Evolutionary conservation across 2,329 filamentous ascomycete species (phyloP), one percentile per base, ranked within the genome.

Genomic region (Exophiala sp.): DNA sequence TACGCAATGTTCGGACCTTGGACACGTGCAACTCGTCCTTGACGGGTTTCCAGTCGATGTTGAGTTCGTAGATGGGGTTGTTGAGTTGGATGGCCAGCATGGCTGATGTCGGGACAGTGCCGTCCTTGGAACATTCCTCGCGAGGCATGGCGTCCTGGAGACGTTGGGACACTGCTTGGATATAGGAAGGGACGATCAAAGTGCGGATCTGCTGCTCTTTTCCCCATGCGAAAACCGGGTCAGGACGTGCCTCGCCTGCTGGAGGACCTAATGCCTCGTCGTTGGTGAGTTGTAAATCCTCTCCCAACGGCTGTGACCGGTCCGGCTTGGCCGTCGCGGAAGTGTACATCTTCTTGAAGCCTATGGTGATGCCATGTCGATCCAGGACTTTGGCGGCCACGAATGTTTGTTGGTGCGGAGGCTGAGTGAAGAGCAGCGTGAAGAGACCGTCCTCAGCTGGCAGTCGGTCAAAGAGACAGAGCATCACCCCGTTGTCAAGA

Each of bases 371-470:
- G 3, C 8, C 10, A 23, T 18, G 5, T 21, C 3, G 19, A 7
- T 16, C 40, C 23, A 18, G 16, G 19, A 24, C 27, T 24, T 18
- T 21, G 10, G 10, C 19, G 23, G 40, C 7, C 3, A 43, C 10
- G 24, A 44, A 44, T 18, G 22, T 8, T 19, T 44, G 42, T 22
- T 44, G 42, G 24, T 44, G 42, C 19, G 42, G 42, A 7, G 42
- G 42, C 27, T 44, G 42, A 7, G 42, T 14, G 18, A 44, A 27
- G n/a, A 32, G 14, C 23, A 44, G 29, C 9, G 23, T 22, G 7
- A 10, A 8, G 16, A 41, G 16, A 24, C 29, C 10, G 19, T 10
- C 4, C 7, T 24, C 8, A 18, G 21, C 8, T 8, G 40, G 40
- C 8, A 22, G 4, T 9, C 40, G n/a, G 40, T 24, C 9, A 7